phyloP scores from a whole-genome alignment of 495 filamentous ascomycete genomes.

The Talaromyces ruber region DNA sequence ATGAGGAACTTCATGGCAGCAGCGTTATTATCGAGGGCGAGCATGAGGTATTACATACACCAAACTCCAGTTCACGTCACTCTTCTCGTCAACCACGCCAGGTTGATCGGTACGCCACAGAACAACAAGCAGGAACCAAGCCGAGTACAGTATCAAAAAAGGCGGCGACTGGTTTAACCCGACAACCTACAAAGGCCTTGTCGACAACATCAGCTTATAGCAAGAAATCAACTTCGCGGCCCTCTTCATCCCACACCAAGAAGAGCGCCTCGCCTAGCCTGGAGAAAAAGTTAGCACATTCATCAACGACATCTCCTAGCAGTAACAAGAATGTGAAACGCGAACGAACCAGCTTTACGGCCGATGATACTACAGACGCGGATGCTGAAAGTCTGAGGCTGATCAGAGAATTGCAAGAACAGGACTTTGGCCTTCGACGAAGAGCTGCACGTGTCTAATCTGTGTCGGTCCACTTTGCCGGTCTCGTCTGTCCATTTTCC shows the following conservation, averaged over 20 bases:
- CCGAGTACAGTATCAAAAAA: conserved; percentile 19
- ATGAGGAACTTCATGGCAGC: conserved; percentile 7
- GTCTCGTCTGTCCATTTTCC: not conserved
- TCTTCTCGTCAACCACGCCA: conserved; percentile 42
- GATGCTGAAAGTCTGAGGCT: conserved; percentile 47
- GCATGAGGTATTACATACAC: conserved; percentile 27
- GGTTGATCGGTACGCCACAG: conserved; percentile 34
- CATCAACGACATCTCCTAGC: conserved; percentile 14
- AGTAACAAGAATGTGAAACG: conserved; percentile 20
- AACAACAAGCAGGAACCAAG: conserved; percentile 21
- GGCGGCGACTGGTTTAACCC: conserved; percentile 10
- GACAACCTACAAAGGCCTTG: conserved; percentile 16
- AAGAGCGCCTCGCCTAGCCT: conserved; percentile 30
- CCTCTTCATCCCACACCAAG: conserved; percentile 36
- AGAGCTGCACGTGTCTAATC: conserved; percentile 22
- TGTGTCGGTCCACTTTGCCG: not conserved
- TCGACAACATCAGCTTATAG: conserved; percentile 19
- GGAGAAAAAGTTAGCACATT: conserved; percentile 25
- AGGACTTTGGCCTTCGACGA: conserved; percentile 50
- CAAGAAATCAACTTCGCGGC: conserved; percentile 33
- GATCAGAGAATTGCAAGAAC: conserved; percentile 49
- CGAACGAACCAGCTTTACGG: conserved; percentile 9
- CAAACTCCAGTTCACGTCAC: conserved; percentile 40
- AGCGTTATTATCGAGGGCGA: conserved; percentile 28
- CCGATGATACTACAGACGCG: conserved; percentile 23